A percentile compares a stretch with the other conserved stretches of the same genome.
Conservation (phyloP, 2,329 filamentous ascomycete species). For the Cadophora malorum region DNA sequence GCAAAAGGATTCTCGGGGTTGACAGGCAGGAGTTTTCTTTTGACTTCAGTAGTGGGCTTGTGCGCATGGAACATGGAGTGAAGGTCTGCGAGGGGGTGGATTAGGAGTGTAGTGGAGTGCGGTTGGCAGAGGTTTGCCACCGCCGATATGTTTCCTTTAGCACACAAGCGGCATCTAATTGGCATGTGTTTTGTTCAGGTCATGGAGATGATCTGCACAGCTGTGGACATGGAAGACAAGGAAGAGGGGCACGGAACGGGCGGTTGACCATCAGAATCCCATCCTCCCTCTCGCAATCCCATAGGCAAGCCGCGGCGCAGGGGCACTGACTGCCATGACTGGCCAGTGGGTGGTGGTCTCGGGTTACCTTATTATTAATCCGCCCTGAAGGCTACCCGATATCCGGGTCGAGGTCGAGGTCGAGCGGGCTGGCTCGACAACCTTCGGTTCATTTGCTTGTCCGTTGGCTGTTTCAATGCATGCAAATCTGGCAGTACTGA, state of each 20-base stretch:
- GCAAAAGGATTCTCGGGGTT: neutral
- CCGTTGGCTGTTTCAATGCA: neutral
- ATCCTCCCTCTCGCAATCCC: neutral
- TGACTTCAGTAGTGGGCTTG: conserved; percentile 6
- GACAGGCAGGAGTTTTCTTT: neutral
- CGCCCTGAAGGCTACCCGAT: neutral
- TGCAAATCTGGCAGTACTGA: neutral
- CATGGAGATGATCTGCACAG: neutral
- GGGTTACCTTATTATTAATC: neutral
- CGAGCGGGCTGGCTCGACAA: too few relatives aligned
- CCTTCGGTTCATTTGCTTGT: neutral
- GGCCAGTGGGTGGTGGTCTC: neutral
- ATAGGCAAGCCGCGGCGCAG: neutral
- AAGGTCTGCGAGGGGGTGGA: neutral
- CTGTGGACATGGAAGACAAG: neutral
- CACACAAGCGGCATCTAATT: conserved; percentile 8
- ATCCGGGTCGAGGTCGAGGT: neutral
- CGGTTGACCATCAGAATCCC: neutral
- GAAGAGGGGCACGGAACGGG: conserved; percentile 7
- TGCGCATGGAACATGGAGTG: neutral
- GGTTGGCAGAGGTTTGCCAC: neutral
- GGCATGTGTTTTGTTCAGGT: neutral
- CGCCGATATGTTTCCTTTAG: neutral
- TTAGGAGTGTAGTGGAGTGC: neutral
- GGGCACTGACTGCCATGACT: neutral